Percentiles rank a stretch among this genome's conserved stretches.
Conservation (phyloP, 768 basidiomycete genomes). For the Podaxis rugospora region DNA sequence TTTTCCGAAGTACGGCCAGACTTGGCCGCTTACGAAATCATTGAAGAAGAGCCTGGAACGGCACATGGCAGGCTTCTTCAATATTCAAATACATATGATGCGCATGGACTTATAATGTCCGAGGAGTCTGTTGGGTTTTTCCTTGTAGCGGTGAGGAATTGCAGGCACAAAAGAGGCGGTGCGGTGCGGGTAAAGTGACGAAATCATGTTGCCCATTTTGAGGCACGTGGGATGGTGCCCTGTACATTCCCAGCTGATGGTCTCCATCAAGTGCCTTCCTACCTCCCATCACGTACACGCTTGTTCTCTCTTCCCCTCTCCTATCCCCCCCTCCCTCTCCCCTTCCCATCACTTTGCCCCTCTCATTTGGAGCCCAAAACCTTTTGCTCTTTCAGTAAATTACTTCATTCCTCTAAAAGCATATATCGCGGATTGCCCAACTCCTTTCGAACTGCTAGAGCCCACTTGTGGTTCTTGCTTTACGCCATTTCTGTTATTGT, state of each 20-base stretch:
- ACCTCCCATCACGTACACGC: conserved; percentile 1
- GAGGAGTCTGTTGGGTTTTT: too few relatives aligned
- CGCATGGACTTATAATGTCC: too few relatives aligned
- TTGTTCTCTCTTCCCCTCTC: not conserved
- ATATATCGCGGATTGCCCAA: not conserved
- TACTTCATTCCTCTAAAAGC: not conserved
- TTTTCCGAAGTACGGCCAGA: not conserved
- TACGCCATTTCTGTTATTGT: not conserved
- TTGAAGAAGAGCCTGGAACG: not conserved
- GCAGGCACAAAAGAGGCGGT: not conserved
- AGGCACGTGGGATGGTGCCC: not conserved
- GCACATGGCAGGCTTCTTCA: too few relatives aligned
- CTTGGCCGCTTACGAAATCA: not conserved
- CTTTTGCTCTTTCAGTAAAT: not conserved
- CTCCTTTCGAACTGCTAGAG: not conserved
- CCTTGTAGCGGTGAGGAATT: too few relatives aligned
- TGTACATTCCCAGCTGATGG: conserved; percentile 1
- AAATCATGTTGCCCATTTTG: not conserved
- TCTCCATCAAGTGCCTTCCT: not conserved
- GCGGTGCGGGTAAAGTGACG: not conserved
- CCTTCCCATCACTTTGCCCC: not conserved
- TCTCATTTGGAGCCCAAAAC: not conserved
- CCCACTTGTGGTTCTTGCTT: not conserved
- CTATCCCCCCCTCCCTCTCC: not conserved
- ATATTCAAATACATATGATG: too few relatives aligned